phyloP scores from a whole-genome alignment of 176 grass and related monocot genomes.

The Aegilops tauschii region DNA sequence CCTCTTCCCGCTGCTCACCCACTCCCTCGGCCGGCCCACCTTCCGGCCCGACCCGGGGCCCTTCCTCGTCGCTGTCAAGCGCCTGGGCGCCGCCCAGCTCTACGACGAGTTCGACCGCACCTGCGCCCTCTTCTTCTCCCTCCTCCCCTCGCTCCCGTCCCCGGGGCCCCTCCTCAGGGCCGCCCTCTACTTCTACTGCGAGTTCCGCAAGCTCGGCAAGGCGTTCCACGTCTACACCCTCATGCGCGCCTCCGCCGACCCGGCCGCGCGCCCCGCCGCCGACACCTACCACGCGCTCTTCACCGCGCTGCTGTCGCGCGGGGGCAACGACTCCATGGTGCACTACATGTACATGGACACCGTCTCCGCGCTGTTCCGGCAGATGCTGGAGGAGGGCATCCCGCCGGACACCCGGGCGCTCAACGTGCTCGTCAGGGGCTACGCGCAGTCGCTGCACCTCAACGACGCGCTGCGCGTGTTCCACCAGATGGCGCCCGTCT shows the following conservation, averaged over 20 bases:
- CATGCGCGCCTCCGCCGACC: conserved; percentile 66
- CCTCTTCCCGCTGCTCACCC: conserved; percentile 58
- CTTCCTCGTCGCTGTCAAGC: conserved; percentile 62
- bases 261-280: conserved; percentile 39
- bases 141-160: conserved; percentile 55
- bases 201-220: conserved; percentile 61
- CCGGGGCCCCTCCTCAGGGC: conserved; percentile 45
- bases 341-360: conserved; percentile 85
- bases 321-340: conserved; percentile 56
- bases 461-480: conserved; percentile 82
- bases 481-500: conserved; percentile 74
- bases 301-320: conserved; percentile 59
- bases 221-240: conserved; percentile 90
- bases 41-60: conserved; percentile 46
- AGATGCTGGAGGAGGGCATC: conserved; percentile 79
- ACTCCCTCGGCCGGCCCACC: conserved; percentile 45
- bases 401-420: conserved; percentile 59
- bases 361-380: conserved; percentile 67
- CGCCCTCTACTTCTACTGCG: conserved; percentile 80
- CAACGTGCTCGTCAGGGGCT: conserved; percentile 74
- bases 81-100: conserved; percentile 53
- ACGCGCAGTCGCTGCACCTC: conserved; percentile 70
- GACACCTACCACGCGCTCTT: conserved; percentile 84
- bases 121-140: conserved; percentile 56
- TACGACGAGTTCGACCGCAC: conserved; percentile 70